A percentile compares a stretch with the other conserved stretches of the same genome.
phyloP scores from a whole-genome alignment of 768 basidiomycete species.

The button mushroom (Agaricus bisporus) region DNA sequence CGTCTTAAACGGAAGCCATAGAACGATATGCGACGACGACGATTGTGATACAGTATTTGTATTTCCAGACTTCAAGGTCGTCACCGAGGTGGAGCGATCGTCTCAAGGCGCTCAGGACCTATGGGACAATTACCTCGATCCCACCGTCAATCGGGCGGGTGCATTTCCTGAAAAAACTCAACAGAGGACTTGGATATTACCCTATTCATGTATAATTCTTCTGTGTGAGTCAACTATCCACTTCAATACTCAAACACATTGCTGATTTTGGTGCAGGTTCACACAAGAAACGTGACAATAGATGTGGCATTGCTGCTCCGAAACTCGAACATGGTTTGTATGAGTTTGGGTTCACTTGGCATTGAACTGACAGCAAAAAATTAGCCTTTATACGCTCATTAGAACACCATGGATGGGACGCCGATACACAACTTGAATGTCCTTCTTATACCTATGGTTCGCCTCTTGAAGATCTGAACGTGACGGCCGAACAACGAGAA shows the following conservation, averaged over 20 bases:
- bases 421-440: conserved; percentile 69
- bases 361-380: neutral
- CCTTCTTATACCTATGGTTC: conserved; percentile 38
- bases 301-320: conserved; percentile 84
- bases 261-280: conserved; percentile 52
- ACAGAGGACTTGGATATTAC: conserved; percentile 72
- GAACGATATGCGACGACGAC: conserved; percentile 58
- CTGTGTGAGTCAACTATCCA: conserved; percentile 57
- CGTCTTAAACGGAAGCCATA: conserved; percentile 81
- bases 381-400: conserved; percentile 60
- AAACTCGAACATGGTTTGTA: conserved; percentile 68
- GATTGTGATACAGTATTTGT: conserved; percentile 76
- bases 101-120: conserved; percentile 61
- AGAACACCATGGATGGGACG: conserved; percentile 66
- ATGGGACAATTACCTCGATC: conserved; percentile 60
- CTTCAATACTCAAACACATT: too few species aligned
- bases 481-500: conserved; percentile 48
- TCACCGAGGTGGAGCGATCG: conserved; percentile 65
- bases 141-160: conserved; percentile 45
- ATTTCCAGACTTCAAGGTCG: conserved; percentile 87
- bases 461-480: conserved; percentile 56
- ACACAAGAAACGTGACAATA: conserved; percentile 88
- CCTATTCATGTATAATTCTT: conserved; percentile 86
- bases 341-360: neutral
- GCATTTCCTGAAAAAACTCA: conserved; percentile 34